Percentiles rank a stretch among this genome's conserved stretches.
Evolutionary conservation across 1,284 basidiomycete genomes (phyloP).

Genomic region (Boletus smithii): DNA sequence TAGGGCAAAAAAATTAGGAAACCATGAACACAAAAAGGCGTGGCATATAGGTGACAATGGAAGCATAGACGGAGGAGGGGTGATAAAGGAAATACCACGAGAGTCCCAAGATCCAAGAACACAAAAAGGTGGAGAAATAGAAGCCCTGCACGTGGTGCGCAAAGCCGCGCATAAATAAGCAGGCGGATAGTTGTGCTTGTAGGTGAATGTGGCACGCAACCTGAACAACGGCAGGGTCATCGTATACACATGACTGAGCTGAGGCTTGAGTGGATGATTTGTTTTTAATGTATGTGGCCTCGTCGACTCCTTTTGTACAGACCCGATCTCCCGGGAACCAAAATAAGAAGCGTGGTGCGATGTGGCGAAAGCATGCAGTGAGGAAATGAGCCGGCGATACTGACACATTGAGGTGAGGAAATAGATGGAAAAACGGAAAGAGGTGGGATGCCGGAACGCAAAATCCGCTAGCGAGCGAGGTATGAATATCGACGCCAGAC

Average conservation of each 20-base stretch:
- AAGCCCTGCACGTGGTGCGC: conserved; percentile 33
- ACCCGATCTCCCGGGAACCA: conserved; percentile 32
- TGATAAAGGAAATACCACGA: conserved; percentile 27
- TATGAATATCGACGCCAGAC: conserved; percentile 46
- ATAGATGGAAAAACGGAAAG: conserved; percentile 22
- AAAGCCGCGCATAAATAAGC: conserved; percentile 45
- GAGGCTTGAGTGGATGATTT: conserved; percentile 20
- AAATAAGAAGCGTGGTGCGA: conserved; percentile 38
- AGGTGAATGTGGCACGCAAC: conserved; percentile 27
- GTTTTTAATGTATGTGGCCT: conserved; percentile 32
- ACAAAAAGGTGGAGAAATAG: conserved; percentile 36
- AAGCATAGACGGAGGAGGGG: conserved; percentile 21
- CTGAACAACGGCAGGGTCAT: conserved; percentile 25
- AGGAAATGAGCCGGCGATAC: conserved; percentile 38
- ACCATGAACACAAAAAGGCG: conserved; percentile 26
- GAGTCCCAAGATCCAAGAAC: conserved; percentile 47
- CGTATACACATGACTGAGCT: conserved; percentile 37
- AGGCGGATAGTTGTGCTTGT: conserved; percentile 25
- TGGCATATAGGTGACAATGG: conserved; percentile 16
- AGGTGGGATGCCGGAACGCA: conserved; percentile 24
- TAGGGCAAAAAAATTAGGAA: conserved; percentile 17
- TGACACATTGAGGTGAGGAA: conserved; percentile 40
- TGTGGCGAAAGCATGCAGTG: conserved; percentile 44
- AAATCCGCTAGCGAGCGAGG: conserved; percentile 37
- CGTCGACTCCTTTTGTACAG: conserved; percentile 36